A percentile compares a stretch with the other conserved stretches of the same genome.
Evolutionary conservation across 371 early-diverging fungal genomes (phyloP).

Genomic region (Mortierella sp.): DNA sequence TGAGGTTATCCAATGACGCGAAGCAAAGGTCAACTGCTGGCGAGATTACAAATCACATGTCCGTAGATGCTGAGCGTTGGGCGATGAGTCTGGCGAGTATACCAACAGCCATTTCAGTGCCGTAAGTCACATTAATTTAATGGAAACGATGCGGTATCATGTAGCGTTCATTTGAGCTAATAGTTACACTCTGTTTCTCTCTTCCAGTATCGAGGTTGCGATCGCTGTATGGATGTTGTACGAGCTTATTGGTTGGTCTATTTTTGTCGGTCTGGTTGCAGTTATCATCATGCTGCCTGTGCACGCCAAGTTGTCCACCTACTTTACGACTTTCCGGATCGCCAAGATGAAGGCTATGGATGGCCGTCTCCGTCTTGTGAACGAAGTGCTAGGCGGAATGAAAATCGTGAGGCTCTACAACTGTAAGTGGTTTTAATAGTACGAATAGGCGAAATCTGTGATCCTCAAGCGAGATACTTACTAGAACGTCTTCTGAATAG

Average conservation of each 20-base stretch:
- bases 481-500: slow-evolving; percentile 2
- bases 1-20: slow-evolving; percentile 82
- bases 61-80: slow-evolving; percentile 46
- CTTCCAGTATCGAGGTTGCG: slow-evolving; percentile 11
- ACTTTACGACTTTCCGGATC: slow-evolving; percentile 12
- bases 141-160: no score
- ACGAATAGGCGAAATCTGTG: not conserved
- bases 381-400: slow-evolving; percentile 59
- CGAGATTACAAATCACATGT: slow-evolving; percentile 88
- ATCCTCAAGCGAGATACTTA: not conserved
- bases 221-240: slow-evolving; percentile 33
- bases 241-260: slow-evolving; percentile 30
- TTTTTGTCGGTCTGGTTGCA: slow-evolving; percentile 25
- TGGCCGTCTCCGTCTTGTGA: slow-evolving; percentile 66
- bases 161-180: not conserved
- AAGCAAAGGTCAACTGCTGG: slow-evolving; percentile 83
- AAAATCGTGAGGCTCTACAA: slow-evolving; percentile 61
- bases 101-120: slow-evolving; percentile 3
- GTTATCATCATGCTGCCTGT: slow-evolving; percentile 16
- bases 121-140: not conserved
- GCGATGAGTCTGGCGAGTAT: slow-evolving; percentile 5
- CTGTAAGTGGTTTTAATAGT: slow-evolving; percentile 28
- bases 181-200: not conserved
- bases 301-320: slow-evolving; percentile 8
- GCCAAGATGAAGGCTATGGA: slow-evolving; percentile 63